A percentile compares a stretch with the other conserved stretches of the same genome.
phyloP scores from a whole-genome alignment of 2,329 filamentous ascomycete species.

The Hortaea werneckii region DNA sequence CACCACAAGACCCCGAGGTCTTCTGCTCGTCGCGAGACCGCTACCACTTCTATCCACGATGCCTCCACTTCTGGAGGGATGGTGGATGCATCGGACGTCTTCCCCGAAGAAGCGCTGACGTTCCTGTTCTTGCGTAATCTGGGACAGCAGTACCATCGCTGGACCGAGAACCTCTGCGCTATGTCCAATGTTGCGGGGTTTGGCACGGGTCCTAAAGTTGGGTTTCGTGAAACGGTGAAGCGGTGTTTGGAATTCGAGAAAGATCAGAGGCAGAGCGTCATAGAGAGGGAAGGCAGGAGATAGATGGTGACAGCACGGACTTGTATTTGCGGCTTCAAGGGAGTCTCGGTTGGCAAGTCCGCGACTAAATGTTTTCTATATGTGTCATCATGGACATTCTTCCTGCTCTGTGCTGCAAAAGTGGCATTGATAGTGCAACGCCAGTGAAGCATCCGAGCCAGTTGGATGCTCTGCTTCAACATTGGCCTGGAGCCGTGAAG shows the following conservation, averaged over 20 bases:
- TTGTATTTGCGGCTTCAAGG: no score
- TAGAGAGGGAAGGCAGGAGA: no score
- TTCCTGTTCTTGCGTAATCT: constrained; percentile 22
- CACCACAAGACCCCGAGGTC: background rate
- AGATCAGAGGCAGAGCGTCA: background rate
- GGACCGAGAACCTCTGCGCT: constrained; percentile 17
- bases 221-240: constrained; percentile 19
- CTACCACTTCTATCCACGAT: background rate
- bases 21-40: background rate
- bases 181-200: constrained; percentile 24
- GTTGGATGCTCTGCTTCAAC: no score
- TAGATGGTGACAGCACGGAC: no score
- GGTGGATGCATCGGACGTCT: constrained; percentile 7
- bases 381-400: no score
- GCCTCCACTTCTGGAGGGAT: constrained; percentile 1
- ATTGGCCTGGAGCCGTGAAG: no score
- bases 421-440: no score
- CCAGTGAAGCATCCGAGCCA: no score
- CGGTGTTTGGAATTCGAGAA: constrained; percentile 14
- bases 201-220: constrained; percentile 19
- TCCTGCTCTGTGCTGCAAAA: no score
- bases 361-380: no score
- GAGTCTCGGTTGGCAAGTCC: no score
- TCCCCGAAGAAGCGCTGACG: constrained; percentile 20
- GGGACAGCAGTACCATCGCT: constrained; percentile 12